phyloP scores from a whole-genome alignment of 345 rosid genomes.

The Hibiscus mutabilis region DNA sequence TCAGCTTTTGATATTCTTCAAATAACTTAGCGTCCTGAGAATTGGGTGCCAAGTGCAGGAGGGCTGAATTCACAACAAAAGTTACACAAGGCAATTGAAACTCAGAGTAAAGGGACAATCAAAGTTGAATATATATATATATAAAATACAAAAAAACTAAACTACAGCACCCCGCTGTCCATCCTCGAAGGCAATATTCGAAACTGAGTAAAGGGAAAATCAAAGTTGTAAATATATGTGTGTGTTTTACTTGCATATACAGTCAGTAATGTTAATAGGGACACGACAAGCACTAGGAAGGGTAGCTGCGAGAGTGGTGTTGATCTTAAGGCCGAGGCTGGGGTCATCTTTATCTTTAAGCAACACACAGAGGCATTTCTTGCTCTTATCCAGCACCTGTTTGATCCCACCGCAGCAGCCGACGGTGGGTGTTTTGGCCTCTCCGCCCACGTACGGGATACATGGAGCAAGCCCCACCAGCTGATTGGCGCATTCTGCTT shows the following conservation, averaged over 20 bases:
- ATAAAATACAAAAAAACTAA: too few relatives aligned
- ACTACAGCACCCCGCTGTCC: too few relatives aligned
- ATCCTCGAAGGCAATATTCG: too few relatives aligned
- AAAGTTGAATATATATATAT: too few relatives aligned
- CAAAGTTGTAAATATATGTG: background rate
- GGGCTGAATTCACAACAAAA: constrained; percentile 27
- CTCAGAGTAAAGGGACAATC: too few relatives aligned
- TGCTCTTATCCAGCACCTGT: constrained; percentile 48
- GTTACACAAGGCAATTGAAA: background rate
- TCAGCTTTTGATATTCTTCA: constrained; percentile 42
- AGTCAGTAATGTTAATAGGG: constrained; percentile 40
- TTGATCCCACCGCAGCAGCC: constrained; percentile 72
- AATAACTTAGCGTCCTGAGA: constrained; percentile 63
- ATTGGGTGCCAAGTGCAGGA: constrained; percentile 52
- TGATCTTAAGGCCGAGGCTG: constrained; percentile 55
- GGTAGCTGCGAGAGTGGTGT: constrained; percentile 50
- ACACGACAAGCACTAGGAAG: constrained; percentile 56
- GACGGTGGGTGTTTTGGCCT: constrained; percentile 46
- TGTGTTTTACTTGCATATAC: constrained; percentile 41
- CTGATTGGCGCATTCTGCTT: constrained; percentile 50
- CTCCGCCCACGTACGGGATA: constrained; percentile 68
- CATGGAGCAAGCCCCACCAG: constrained; percentile 50
- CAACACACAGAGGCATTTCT: constrained; percentile 61
- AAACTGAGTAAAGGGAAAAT: background rate
- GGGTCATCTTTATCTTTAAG: constrained; percentile 70